These are phyloP conservation scores for Pseudofabraea citricarpa DNA, from an alignment of 2,329 filamentous ascomycete species.

Conservation along the genomic window DNA sequence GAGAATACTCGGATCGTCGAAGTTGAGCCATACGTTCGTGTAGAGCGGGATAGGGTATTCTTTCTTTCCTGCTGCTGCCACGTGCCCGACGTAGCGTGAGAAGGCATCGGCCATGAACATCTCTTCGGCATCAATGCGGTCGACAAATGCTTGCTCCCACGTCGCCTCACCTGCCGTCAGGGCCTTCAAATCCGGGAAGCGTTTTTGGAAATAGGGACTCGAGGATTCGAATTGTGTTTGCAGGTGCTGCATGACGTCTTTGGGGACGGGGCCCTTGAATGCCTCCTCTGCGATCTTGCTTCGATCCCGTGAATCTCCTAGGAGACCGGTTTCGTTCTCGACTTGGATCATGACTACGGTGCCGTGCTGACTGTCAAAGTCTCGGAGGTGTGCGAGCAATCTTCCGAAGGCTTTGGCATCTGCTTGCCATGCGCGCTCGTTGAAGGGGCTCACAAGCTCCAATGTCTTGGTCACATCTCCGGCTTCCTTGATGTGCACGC, in stretches of 20 bases:
- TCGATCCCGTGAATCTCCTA: constrained; percentile 15
- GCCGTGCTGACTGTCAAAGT: constrained; percentile 4
- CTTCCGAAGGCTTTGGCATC: constrained; percentile 27
- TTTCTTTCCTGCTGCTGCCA: constrained; percentile 13
- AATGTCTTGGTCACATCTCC: constrained; percentile 28
- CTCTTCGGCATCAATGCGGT: constrained; percentile 10
- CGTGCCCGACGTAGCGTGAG: constrained; percentile 9
- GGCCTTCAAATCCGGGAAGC: constrained; percentile 19
- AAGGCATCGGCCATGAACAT: constrained; percentile 17
- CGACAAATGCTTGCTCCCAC: constrained; percentile 29
- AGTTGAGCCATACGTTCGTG: constrained; percentile 18
- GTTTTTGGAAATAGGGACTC: constrained; percentile 26
- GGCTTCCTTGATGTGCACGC: constrained; percentile 26
- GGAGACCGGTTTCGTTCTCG: constrained; percentile 15
- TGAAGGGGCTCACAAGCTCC: constrained; percentile 30
- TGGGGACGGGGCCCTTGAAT: constrained; percentile 24
- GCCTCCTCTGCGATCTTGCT: constrained; percentile 9
- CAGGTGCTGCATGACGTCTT: constrained; percentile 23
- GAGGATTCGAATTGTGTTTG: constrained; percentile 12
- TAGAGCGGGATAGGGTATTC: constrained; percentile 16
- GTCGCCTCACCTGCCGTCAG: constrained; percentile 18
- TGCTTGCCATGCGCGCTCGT: constrained; percentile 23
- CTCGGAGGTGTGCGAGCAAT: constrained; percentile 18
- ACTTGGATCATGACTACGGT: constrained; percentile 12
- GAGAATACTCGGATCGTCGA: constrained; percentile 14